Conservation (phyloP, 2,329 filamentous ascomycete species). For the Pestalotiopsis sp. region DNA sequence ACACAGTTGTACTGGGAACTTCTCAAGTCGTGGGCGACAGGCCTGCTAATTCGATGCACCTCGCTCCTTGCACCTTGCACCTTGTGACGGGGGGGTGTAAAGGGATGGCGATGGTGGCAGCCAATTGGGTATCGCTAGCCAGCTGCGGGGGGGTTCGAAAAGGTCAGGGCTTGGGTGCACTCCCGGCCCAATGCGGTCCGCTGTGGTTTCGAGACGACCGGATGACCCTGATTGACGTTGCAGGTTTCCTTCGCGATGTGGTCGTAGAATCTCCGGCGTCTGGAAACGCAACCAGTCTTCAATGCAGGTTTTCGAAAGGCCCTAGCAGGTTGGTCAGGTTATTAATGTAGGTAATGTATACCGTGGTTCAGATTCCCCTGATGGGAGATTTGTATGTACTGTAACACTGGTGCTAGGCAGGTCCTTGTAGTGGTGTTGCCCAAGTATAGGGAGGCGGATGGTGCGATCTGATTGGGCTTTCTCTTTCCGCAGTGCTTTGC, state of each 20-base stretch:
- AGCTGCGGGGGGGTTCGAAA: conserved; percentile 29
- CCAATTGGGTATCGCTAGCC: conserved; percentile 30
- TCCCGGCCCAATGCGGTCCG: conserved; percentile 30
- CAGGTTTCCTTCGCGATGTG: conserved; percentile 25
- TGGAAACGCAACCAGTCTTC: conserved; percentile 2
- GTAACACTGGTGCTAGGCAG: background rate
- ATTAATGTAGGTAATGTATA: background rate
- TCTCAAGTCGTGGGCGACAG: background rate
- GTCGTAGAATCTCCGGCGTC: conserved; percentile 10
- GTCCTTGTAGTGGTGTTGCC: background rate
- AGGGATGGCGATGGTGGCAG: conserved; percentile 24
- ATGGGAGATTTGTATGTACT: background rate
- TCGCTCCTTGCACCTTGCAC: conserved; percentile 17
- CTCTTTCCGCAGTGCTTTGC: background rate
- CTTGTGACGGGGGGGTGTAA: conserved; percentile 14
- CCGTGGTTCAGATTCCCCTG: background rate
- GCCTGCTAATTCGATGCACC: conserved; percentile 1
- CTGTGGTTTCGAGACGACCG: conserved; percentile 42
- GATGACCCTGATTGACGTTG: conserved; percentile 52
- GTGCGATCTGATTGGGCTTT: background rate
- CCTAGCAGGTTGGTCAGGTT: background rate
- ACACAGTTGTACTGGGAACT: conserved; percentile 37
- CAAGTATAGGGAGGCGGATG: background rate
- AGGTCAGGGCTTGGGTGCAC: conserved; percentile 30
- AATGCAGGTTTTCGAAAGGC: background rate